Evolutionary conservation across 1,139 yeast species (phyloP), one percentile per base, ranked within the genome.

Genomic region (Trichomonascaceae sp.): DNA sequence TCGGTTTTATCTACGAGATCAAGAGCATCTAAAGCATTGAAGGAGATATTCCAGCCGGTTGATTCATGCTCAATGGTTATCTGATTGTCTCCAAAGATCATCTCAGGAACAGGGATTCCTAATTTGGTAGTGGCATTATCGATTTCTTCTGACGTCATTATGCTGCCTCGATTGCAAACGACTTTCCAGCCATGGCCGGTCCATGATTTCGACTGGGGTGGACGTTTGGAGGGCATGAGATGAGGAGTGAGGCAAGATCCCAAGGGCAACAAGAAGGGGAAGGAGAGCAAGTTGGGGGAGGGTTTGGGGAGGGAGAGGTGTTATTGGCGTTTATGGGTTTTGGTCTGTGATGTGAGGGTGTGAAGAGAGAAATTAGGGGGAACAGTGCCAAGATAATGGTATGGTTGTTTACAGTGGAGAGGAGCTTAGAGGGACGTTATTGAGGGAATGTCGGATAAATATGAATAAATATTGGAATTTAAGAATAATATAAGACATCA

Each of bases 71-170:
- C 66, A 8, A 88, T 66, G 51, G 74, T 53, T 39, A 90, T 83
- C 57, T 72, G 70, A 66, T 87, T 91, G 61, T 87, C 83, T n/a
- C 98, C 98, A 72, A 93, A 93, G 15, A 93, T 90, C 99, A 93
- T 93, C 67, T 93, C 99, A 0, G 99, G 99, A 52, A 93, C 72
- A 0, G 98, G 96, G 60, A 93, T 81, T 10, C 83, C 82, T 55
- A 85, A 77, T 54, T 79, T 69, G 6, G 78, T 81, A 56, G 82
- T 85, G 61, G 85, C 78, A 10, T 72, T 72, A 57, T 90, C 97
- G 56, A 93, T 79, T 66, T 90, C 96, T 2, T 72, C 74, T 0
- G 93, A 77, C 60, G 80, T 84, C 57, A 89, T 72, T 47, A 93
- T 93, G 0, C 99, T 96, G 53, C 80, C 80, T 66, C 89, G 83